These are phyloP conservation scores for Podospora conica DNA, from an alignment of 495 filamentous ascomycete species.

Conservation along the genomic window DNA sequence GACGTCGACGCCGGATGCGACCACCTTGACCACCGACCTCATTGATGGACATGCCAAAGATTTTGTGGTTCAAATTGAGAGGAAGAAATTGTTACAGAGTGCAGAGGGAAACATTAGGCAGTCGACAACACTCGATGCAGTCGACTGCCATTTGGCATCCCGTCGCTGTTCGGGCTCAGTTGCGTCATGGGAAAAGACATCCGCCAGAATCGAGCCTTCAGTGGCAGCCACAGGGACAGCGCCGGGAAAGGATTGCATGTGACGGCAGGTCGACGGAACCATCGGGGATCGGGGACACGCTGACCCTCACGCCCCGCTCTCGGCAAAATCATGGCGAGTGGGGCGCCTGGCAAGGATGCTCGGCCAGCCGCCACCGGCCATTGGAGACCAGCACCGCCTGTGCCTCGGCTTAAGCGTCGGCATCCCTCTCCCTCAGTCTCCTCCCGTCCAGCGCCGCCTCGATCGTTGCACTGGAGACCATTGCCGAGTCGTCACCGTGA, in stretches of 20 bases:
- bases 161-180: not conserved
- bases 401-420: slow-evolving; percentile 13
- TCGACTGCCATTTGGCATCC: not conserved
- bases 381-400: not conserved
- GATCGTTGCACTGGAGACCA: not conserved
- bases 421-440: not conserved
- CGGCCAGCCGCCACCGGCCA: not conserved
- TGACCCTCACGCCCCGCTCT: slow-evolving; percentile 9
- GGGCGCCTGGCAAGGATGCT: slow-evolving; percentile 5
- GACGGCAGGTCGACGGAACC: slow-evolving; percentile 6
- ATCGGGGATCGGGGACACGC: slow-evolving; percentile 1
- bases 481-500: not conserved
- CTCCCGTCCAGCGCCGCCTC: too few relatives aligned
- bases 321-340: slow-evolving; percentile 12
- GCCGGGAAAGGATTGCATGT: slow-evolving; percentile 11
- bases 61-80: not conserved
- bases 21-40: not conserved
- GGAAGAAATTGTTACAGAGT: not conserved
- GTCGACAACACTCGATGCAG: not conserved
- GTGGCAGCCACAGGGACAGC: too few relatives aligned
- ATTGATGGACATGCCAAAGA: not conserved
- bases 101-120: not conserved
- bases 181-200: slow-evolving; percentile 13
- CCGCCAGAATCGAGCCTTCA: slow-evolving; percentile 3
- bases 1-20: not conserved